A percentile compares a stretch with the other conserved stretches of the same genome.
These are phyloP conservation scores for Trypanosoma scelopori DNA, from an alignment of 208 protist species.

Conservation along the genomic window DNA sequence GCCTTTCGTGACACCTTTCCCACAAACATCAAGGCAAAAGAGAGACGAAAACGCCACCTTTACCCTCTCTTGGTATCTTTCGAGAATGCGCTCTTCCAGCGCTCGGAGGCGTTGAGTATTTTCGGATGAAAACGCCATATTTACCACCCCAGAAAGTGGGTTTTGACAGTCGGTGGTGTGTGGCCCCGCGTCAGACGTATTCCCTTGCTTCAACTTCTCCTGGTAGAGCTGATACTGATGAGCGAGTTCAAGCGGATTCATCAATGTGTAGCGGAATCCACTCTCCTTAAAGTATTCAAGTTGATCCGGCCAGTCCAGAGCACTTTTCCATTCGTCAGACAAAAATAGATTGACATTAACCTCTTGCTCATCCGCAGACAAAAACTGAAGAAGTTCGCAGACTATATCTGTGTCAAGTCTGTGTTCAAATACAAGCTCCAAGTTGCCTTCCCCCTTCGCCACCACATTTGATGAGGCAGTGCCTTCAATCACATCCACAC, in stretches of 20 bases:
- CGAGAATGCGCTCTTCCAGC: conserved; percentile 8
- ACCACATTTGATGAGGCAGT: not conserved
- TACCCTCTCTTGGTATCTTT: not conserved
- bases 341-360: conserved; percentile 22
- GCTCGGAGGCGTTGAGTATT: conserved; percentile 20
- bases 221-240: conserved; percentile 15
- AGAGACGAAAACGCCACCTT: conserved; percentile 15
- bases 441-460: not conserved
- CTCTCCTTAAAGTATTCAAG: conserved; percentile 13
- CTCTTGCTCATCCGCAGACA: conserved; percentile 19
- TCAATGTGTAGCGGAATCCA: conserved; percentile 35
- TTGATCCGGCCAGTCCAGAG: conserved; percentile 5
- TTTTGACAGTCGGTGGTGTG: not conserved
- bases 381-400: conserved; percentile 8
- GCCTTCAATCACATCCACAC: conserved; percentile 15
- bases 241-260: conserved; percentile 17
- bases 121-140: conserved; percentile 30
- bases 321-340: conserved; percentile 11
- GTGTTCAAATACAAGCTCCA: conserved; percentile 11
- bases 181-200: not conserved
- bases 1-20: conserved; percentile 39
- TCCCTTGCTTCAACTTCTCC: not conserved
- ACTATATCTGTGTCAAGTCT: conserved; percentile 9
- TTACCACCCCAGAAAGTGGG: conserved; percentile 24
- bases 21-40: conserved; percentile 17